Percentiles rank a stretch among this genome's conserved stretches.
Evolutionary conservation across 1,284 basidiomycete species (phyloP).

Genomic region (Ganoderma multipileum): DNA sequence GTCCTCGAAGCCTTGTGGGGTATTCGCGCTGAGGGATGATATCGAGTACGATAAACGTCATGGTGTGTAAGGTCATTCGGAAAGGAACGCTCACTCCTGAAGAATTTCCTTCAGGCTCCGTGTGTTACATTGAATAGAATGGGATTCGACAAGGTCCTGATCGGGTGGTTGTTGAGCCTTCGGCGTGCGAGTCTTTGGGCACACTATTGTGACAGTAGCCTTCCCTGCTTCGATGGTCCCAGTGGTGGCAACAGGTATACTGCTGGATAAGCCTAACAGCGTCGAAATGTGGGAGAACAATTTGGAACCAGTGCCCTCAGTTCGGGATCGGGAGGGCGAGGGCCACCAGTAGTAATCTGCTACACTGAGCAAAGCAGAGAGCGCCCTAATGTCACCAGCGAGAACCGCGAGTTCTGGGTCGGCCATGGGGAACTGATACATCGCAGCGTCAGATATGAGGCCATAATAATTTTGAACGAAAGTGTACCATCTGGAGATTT

Average conservation of each 20-base stretch:
- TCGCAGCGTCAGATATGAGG: too few relatives aligned
- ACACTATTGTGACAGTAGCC: neutral
- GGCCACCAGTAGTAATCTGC: neutral
- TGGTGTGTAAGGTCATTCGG: neutral
- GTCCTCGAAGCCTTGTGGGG: neutral
- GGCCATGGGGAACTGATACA: too few relatives aligned
- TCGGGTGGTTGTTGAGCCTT: neutral
- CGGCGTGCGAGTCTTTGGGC: neutral
- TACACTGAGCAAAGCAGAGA: neutral
- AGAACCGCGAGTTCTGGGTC: neutral
- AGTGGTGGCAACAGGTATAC: neutral
- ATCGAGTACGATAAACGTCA: too few relatives aligned
- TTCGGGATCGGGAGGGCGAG: neutral
- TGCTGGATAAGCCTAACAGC: neutral
- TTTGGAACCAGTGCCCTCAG: neutral
- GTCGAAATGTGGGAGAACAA: neutral
- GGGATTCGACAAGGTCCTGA: neutral
- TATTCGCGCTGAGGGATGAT: too few relatives aligned
- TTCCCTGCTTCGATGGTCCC: neutral
- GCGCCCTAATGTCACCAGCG: neutral
- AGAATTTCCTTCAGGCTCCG: neutral
- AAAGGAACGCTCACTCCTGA: neutral
- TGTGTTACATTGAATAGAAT: neutral
- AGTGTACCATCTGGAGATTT: too few relatives aligned
- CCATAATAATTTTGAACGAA: too few relatives aligned